phyloP scores from a whole-genome alignment of 2,329 filamentous ascomycete species.

The Epichloe baconii region DNA sequence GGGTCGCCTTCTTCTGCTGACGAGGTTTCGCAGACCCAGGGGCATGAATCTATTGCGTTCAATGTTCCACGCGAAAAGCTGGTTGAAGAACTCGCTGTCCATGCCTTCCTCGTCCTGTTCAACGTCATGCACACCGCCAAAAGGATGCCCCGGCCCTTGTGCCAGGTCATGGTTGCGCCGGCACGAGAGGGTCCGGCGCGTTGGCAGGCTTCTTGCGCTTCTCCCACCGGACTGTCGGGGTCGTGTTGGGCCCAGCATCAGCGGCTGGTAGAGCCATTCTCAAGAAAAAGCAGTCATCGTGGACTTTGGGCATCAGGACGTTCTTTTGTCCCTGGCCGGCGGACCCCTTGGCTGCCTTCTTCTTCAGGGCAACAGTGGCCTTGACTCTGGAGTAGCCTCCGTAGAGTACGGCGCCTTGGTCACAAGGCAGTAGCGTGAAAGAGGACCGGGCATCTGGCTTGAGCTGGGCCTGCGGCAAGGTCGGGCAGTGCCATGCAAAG shows the following conservation, averaged over 20 bases:
- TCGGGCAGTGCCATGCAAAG: slow-evolving; percentile 71
- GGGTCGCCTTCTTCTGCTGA: slow-evolving; percentile 43
- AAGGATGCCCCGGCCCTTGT: slow-evolving; percentile 89
- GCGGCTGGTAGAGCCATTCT: slow-evolving; percentile 60
- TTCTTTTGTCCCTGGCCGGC: slow-evolving; percentile 51
- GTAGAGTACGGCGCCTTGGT: slow-evolving; percentile 77
- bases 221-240: slow-evolving; percentile 78
- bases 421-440: slow-evolving; percentile 84
- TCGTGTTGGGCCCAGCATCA: slow-evolving; percentile 51
- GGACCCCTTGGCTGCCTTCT: slow-evolving; percentile 39
- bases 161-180: slow-evolving; percentile 85
- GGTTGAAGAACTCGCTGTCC: slow-evolving; percentile 94
- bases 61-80: slow-evolving; percentile 83
- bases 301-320: slow-evolving; percentile 72
- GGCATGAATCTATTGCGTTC: slow-evolving; percentile 94
- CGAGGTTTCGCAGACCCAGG: slow-evolving; percentile 60
- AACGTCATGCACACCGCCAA: slow-evolving; percentile 89
- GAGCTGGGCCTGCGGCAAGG: slow-evolving; percentile 61
- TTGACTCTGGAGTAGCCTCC: slow-evolving; percentile 93
- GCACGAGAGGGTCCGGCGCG: slow-evolving; percentile 66
- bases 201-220: slow-evolving; percentile 86
- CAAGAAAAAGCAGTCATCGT: slow-evolving; percentile 91
- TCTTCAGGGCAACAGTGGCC: slow-evolving; percentile 49
- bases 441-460: slow-evolving; percentile 87
- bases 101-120: slow-evolving; percentile 89